A percentile compares a stretch with the other conserved stretches of the same genome.
These are phyloP conservation scores for Mortierella hygrophila DNA, from an alignment of 192 early-diverging fungal genomes.

Conservation along the genomic window DNA sequence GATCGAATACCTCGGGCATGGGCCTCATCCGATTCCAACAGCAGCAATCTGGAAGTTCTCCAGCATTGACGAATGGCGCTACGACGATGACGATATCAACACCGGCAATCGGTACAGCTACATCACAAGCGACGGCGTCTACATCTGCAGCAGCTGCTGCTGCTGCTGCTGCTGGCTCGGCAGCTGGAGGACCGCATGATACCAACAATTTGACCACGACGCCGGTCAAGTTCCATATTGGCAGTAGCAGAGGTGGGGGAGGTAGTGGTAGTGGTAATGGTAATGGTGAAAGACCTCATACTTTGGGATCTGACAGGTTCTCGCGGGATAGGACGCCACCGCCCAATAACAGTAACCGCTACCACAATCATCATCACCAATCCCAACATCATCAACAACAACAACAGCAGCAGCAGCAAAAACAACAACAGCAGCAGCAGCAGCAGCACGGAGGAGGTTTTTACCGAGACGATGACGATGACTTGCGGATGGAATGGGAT, in stretches of 20 bases:
- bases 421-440: not conserved
- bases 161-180: not conserved
- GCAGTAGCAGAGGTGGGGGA: not conserved
- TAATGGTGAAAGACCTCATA: not conserved
- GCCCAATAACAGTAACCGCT: not conserved
- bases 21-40: slow-evolving; percentile 20
- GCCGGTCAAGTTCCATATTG: slow-evolving; percentile 3
- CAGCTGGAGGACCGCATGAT: not conserved
- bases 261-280: not conserved
- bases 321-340: not conserved
- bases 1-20: slow-evolving; percentile 3
- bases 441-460: not conserved
- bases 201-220: not conserved
- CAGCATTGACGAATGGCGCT: not conserved
- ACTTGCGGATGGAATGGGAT: slow-evolving; percentile 44
- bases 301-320: not conserved
- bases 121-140: not conserved
- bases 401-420: not conserved
- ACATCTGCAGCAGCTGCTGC: too few relatives aligned
- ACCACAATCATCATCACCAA: not conserved
- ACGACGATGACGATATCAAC: not conserved
- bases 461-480: slow-evolving; percentile 12
- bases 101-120: not conserved
- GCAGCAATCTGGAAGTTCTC: not conserved
- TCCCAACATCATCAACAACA: not conserved